phyloP scores from a whole-genome alignment of 1,284 basidiomycete genomes.

The Cutaneotrichosporon mucoides region DNA sequence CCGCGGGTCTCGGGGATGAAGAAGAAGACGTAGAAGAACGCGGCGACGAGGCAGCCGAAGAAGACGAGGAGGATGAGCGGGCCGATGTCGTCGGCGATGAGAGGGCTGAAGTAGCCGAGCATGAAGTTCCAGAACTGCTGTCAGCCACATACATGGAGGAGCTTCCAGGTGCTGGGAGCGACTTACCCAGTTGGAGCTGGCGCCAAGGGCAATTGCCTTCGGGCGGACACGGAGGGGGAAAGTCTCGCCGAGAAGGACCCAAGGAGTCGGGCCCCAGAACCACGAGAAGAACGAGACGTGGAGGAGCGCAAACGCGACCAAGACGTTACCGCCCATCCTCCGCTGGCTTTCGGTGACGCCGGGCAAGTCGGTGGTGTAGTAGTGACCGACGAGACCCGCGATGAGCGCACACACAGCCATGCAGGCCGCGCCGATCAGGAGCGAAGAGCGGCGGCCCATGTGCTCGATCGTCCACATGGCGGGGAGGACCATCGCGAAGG shows the following conservation, averaged over 20 bases:
- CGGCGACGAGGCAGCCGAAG: conserved; percentile 62
- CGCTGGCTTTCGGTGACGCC: conserved; percentile 37
- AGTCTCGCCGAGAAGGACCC: conserved; percentile 61
- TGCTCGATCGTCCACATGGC: conserved; percentile 43
- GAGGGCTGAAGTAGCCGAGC: conserved; percentile 52
- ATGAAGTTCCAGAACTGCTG: conserved; percentile 32
- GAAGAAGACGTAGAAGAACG: conserved; percentile 58
- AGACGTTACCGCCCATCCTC: conserved; percentile 59
- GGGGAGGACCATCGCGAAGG: conserved; percentile 35
- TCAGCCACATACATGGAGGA: too few relatives aligned
- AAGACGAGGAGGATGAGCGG: conserved; percentile 58
- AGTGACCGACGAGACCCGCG: conserved; percentile 68
- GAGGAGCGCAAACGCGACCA: conserved; percentile 67
- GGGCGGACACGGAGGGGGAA: conserved; percentile 71
- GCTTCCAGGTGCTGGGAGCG: conserved; percentile 55
- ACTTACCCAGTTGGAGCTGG: conserved; percentile 40
- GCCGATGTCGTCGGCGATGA: conserved; percentile 63
- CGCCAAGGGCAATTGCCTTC: conserved; percentile 68
- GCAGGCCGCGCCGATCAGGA: conserved; percentile 55
- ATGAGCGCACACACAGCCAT: conserved; percentile 52
- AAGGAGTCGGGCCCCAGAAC: conserved; percentile 64
- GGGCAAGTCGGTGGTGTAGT: conserved; percentile 52
- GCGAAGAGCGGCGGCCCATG: conserved; percentile 36
- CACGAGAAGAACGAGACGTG: conserved; percentile 68
- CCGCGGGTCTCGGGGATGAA: conserved; percentile 69